Conservation (phyloP, 2,329 filamentous ascomycete species). For the Pestalotiopsis sp. region DNA sequence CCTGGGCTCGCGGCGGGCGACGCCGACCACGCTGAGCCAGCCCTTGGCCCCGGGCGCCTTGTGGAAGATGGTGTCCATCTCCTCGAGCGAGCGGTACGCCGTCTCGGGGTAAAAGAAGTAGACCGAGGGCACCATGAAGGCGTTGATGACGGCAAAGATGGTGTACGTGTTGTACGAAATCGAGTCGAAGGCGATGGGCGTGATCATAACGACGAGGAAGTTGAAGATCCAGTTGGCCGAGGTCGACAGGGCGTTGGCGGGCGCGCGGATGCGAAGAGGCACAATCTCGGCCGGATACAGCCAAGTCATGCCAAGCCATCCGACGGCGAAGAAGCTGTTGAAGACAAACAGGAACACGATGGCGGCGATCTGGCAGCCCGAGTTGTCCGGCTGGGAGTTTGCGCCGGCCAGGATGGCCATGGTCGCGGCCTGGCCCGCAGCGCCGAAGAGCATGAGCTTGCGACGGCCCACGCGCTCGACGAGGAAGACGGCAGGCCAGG, state of each 20-base stretch:
- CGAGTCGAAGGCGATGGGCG: conserved; percentile 58
- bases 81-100: conserved; percentile 64
- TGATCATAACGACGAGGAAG: conserved; percentile 66
- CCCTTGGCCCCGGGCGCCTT: conserved; percentile 49
- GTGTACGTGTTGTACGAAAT: conserved; percentile 65
- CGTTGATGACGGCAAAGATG: conserved; percentile 69
- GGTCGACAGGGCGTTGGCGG: conserved; percentile 57
- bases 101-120: conserved; percentile 70
- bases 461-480: conserved; percentile 70
- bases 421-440: conserved; percentile 61
- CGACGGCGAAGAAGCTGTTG: conserved; percentile 55
- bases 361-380: conserved; percentile 30
- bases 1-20: conserved; percentile 50
- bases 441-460: conserved; percentile 72
- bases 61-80: conserved; percentile 68
- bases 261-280: conserved; percentile 52
- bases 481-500: conserved; percentile 62
- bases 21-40: conserved; percentile 43
- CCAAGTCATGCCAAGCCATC: conserved; percentile 60
- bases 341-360: conserved; percentile 51
- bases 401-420: conserved; percentile 65
- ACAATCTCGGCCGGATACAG: conserved; percentile 62
- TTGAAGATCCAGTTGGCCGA: conserved; percentile 65
- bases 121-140: conserved; percentile 57
- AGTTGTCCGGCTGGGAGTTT: conserved; percentile 31